Percentiles rank a stretch among this genome's conserved stretches.
Evolutionary conservation across 306 rosid species (phyloP).

Genomic region (Begonia fuchsioides): DNA sequence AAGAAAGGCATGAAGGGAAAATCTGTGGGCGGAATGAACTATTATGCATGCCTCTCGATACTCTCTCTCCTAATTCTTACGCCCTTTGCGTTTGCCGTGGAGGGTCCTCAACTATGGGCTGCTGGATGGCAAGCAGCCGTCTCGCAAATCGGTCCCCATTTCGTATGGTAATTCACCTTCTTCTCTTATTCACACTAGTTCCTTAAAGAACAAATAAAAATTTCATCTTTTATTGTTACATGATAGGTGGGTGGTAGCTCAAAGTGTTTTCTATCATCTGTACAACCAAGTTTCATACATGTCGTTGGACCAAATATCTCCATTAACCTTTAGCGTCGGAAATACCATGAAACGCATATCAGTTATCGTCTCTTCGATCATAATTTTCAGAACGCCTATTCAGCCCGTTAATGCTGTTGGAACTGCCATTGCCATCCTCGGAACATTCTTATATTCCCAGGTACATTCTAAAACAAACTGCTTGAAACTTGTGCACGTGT

Average conservation of each 20-base stretch:
- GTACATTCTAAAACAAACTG: conserved; percentile 14
- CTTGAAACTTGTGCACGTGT: too few species aligned
- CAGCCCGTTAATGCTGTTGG: conserved; percentile 92
- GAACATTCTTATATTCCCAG: conserved; percentile 96
- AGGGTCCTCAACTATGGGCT: conserved; percentile 87
- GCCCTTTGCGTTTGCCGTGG: conserved; percentile 84
- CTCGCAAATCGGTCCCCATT: conserved; percentile 64
- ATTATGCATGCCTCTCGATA: conserved; percentile 77
- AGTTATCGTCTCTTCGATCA: conserved; percentile 85
- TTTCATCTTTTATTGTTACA: too few species aligned
- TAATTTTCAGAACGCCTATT: conserved; percentile 89
- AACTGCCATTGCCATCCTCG: conserved; percentile 82
- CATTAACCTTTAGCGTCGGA: conserved; percentile 88
- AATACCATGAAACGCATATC: conserved; percentile 99
- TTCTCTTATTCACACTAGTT: too few species aligned
- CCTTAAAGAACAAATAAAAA: not conserved
- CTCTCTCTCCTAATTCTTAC: conserved; percentile 63
- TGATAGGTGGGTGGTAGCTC: conserved; percentile 92
- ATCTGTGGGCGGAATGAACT: conserved; percentile 91
- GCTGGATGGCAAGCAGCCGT: conserved; percentile 60
- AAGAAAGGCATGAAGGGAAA: conserved; percentile 90
- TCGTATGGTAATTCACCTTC: conserved; percentile 44
- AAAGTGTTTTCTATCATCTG: conserved; percentile 88
- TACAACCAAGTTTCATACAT: conserved; percentile 96
- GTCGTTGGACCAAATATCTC: conserved; percentile 95